Conservation (phyloP, 176 grass and related monocot genomes). For the Aegilops speltoides region DNA sequence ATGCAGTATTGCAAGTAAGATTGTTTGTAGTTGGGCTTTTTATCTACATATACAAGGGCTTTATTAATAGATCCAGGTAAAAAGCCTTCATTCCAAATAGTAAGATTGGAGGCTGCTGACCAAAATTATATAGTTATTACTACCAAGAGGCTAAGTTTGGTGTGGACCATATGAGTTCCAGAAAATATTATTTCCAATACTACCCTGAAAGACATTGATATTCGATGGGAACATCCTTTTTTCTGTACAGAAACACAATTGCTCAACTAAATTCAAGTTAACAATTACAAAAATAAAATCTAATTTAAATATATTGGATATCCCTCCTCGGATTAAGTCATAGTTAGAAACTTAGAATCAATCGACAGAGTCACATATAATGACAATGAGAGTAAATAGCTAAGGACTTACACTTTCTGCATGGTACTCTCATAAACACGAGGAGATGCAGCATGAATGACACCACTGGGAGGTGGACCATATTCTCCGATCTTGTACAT, state of each 20-base stretch:
- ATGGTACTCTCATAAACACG: background rate
- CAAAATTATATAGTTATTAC: background rate
- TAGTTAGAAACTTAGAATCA: background rate
- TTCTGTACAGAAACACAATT: background rate
- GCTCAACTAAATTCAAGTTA: background rate
- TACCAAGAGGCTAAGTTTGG: background rate
- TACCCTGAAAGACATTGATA: background rate
- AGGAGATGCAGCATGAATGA: slow-evolving; percentile 4
- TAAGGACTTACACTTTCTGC: background rate
- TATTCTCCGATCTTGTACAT: slow-evolving; percentile 6
- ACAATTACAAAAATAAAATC: background rate
- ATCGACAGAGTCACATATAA: background rate
- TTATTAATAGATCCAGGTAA: background rate
- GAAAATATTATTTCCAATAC: background rate
- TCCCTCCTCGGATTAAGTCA: background rate
- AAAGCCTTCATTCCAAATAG: background rate
- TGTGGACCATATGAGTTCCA: background rate
- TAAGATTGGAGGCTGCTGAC: background rate
- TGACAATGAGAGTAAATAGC: background rate
- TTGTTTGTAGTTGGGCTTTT: background rate
- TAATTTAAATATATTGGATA: background rate
- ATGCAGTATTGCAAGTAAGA: background rate
- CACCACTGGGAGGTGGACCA: background rate
- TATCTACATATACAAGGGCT: background rate
- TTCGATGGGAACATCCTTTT: background rate